Evolutionary conservation across 129 eudicot species (phyloP), one percentile per base, ranked within the genome.

Genomic region (Tanacetum coccineum): DNA sequence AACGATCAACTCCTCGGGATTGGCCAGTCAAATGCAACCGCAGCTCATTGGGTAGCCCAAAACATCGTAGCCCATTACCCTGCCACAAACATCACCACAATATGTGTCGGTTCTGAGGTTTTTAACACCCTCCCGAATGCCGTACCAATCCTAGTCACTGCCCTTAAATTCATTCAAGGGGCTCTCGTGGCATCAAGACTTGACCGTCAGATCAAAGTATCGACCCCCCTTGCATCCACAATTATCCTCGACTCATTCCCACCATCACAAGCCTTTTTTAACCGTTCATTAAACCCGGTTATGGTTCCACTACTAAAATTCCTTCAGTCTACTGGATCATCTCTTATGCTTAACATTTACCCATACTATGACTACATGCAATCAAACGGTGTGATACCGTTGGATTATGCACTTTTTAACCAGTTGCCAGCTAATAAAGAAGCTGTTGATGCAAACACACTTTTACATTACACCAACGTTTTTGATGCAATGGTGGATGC

Each of bases 401-500:
- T 90, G 45, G 97, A 90, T 73, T 90, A 90, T 21, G 95, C 97
- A 0, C 87, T 90, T n/a, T 90, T 90, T 75, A 74, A 84, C 59
- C 91, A 95, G 6, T 82, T 90, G 17, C 81, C 95, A 1, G 48
- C 97, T 1, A 87, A 90, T 71, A 90, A 87, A 83, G 97, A 90
- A 62, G 95, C 95, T 12, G 89, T 90, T 21, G 97, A 90, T 53
- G 62, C 97, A 0, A 87, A 90, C 77, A 90, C 97, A 0, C 84
- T 84, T 42, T 75, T 90, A 4, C 97, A 87, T 54, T 90, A 90
- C 75, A 45, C 87, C n/a, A 90, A 90, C 10, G 95, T 87, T 9
- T 90, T 90, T 25, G 97, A 90, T 68, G 95, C 95, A 0, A 76
- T 87, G 87, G 78, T 90, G 18, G 97, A 90, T 71, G 97, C 97